Conservation (phyloP, 192 early-diverging fungal genomes). For the Entomortierella parvispora region DNA sequence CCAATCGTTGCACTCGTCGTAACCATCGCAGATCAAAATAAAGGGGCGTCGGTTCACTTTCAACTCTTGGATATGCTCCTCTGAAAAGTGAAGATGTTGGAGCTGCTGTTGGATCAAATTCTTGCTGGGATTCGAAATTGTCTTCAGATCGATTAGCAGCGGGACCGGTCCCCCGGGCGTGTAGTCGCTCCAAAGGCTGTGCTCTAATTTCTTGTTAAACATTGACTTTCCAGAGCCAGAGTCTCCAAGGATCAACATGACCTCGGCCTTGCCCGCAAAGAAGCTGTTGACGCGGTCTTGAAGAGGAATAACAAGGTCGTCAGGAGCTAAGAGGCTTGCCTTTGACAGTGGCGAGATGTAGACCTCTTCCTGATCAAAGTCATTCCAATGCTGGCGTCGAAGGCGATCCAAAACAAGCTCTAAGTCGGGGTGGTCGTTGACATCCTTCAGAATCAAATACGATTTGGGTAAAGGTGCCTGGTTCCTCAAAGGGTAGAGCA, state of each 20-base stretch:
- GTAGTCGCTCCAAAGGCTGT: neutral
- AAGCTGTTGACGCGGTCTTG: neutral
- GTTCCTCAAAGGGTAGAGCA: neutral
- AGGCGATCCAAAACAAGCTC: too few species aligned
- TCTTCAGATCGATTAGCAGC: neutral
- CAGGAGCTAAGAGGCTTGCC: neutral
- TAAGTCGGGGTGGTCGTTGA: too few species aligned
- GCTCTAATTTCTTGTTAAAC: neutral
- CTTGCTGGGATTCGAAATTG: neutral
- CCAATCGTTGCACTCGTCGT: neutral
- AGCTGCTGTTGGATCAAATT: neutral
- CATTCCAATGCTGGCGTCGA: too few species aligned
- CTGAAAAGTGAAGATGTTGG: neutral
- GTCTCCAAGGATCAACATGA: neutral
- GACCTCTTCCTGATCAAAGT: too few species aligned
- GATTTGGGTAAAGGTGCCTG: neutral
- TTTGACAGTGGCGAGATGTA: neutral
- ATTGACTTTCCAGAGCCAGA: neutral
- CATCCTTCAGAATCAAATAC: too few species aligned
- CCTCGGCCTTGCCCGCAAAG: neutral
- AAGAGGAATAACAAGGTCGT: neutral
- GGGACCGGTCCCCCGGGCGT: neutral
- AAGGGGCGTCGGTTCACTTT: neutral
- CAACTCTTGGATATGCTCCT: neutral
- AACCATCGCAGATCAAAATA: constrained; percentile 9